Base-by-base conservation (phyloP, 164 flowering plant genomes). In the Houttuynia cordata region DNA sequence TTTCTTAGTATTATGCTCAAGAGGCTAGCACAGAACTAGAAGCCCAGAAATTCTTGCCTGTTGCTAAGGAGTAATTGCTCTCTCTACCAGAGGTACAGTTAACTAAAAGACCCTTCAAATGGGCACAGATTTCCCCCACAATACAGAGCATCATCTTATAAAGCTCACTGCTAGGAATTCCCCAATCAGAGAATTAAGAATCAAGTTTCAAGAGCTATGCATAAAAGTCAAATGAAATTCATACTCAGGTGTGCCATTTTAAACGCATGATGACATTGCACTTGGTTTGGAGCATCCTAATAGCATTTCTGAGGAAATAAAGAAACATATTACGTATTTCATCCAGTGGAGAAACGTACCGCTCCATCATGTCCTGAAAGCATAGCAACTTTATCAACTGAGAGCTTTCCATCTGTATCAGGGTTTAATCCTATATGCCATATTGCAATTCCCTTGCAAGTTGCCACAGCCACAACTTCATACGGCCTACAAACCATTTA, bases 391-490 rank as follows among this genome's bases (percentile, higher is more conserved):
- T 71, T 85, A 69, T 88, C 78, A 53, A 74, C 77, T 55, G 97
- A 80, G 49, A 91, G 88, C 75, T 83, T 81, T 62, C 97, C 96
- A 73, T 86, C 83, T 37, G 57, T 25, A 45, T 87, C 91, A 60
- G 97, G 87, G 69, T 74, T 76, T 68, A 79, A 59, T 17, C 86
- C 91, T 37, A 94, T 70, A 69, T 88, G 96, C 99, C 99, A 88
- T 69, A 94, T 80, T 58, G 88, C 73, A 64, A 91, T 88, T 55
- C 95, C 99, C 65, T 84, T 88, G 61, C 51, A 60, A 53, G 92
- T 88, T 49, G 97, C 95, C 76, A 86, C 83, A 70, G 99, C 88
- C 64, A 94, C 79, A 18, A 86, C 65, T 67, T 94, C 99, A 67
- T 84, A 88, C 22, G 95, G 89, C 80, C 99, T 93, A 70, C 58